Percentiles rank a stretch among this genome's conserved stretches.
Conservation (phyloP, 768 basidiomycete genomes). For the Coprinopsis sp. region DNA sequence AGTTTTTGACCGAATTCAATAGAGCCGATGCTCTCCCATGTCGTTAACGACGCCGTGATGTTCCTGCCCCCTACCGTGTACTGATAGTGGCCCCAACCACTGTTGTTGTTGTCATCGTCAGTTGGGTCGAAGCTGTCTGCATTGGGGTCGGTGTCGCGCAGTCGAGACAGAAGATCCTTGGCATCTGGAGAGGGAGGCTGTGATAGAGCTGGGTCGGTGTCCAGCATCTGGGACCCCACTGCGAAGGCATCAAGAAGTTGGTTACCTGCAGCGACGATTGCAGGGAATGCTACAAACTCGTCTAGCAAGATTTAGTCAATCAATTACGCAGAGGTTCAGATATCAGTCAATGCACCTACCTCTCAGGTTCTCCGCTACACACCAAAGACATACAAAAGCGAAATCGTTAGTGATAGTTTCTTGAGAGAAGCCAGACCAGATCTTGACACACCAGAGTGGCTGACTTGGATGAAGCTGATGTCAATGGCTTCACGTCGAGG, state of each 20-base stretch:
- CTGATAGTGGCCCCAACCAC: conserved; percentile 14
- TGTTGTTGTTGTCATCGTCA: conserved; percentile 8
- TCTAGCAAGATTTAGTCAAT: no score
- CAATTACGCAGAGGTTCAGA: no score
- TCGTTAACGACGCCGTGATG: background rate
- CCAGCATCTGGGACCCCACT: background rate
- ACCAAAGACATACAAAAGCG: background rate
- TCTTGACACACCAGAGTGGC: background rate
- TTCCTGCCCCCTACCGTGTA: conserved; percentile 7
- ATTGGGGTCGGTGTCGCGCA: conserved; percentile 9
- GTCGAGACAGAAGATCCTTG: background rate
- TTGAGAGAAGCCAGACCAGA: background rate
- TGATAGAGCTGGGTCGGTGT: no score
- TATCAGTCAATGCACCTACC: no score
- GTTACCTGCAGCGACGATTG: background rate
- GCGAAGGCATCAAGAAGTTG: background rate
- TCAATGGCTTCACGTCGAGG: background rate
- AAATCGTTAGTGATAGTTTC: background rate
- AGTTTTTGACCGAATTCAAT: conserved; percentile 7
- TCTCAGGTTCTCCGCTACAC: background rate
- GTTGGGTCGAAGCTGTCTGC: background rate
- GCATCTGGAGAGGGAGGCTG: background rate
- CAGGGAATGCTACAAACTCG: no score
- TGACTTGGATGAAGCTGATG: background rate
- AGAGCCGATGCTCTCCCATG: conserved; percentile 10